Base-by-base conservation (phyloP, 1,284 basidiomycete genomes). In the Ceratobasidium theobromae region DNA sequence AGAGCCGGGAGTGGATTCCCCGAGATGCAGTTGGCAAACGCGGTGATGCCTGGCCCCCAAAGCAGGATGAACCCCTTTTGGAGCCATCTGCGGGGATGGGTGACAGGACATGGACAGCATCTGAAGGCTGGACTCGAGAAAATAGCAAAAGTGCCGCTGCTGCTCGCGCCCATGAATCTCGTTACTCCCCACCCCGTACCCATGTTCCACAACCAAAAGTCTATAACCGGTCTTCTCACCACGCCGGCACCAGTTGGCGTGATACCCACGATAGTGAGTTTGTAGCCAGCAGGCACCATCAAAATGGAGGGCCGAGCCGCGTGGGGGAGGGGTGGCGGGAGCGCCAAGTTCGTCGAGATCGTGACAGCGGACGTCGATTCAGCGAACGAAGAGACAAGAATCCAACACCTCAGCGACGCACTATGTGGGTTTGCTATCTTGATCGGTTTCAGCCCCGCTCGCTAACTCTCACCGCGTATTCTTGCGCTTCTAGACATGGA, bases 241-340 rank as follows among this genome's bases (percentile, higher is more conserved):
- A 62, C 41, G 33, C 33, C 14, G 40, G 49, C 33, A 27, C 60
- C 3, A 64, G 27, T 30, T 64, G 60, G 60, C 60, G 60, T 27
- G 60, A 64, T 35, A 25, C 46, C 11, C 58, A 62, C 23, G 58
- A 62, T 28, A 46, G 41, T 18, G 58, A 62, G 6, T 49, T 14
- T 49, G 23, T 21, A 2, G 12, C 9, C 30, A 30, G 45, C 18
- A 33, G 46, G 21, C 48, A 49, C 18, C 58, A 62, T n/a, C 58
- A 51, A 27, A 28, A 33, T 25, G 58, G 46, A 62, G 57, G 30
- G 6, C 57, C 57, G 5, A 60, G 57, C 57, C 58, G 58, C 58
- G 48, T 62, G 58, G 58, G 58, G 46, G 58, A 62, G 33, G 58
- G 58, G 46, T 62, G 58, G 58, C 58, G 58, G 49, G 58, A 62